These are phyloP conservation scores for Schwanniomyces pseudopolymorphus DNA, from an alignment of 805 yeast genomes.

Conservation along the genomic window DNA sequence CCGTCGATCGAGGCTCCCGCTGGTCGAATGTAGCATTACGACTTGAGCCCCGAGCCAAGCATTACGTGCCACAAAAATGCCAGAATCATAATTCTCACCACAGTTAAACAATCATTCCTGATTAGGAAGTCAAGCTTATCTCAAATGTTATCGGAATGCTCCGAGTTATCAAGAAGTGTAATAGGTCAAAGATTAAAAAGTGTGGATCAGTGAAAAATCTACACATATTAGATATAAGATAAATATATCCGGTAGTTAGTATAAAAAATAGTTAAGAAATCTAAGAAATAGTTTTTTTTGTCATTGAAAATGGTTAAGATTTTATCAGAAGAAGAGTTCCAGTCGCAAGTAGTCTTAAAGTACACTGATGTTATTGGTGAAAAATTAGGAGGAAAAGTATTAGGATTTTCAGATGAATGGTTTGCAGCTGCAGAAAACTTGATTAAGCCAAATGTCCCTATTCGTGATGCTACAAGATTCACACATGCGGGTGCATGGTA, in stretches of 20 bases:
- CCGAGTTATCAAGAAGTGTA: not conserved
- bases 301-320: slow-evolving; percentile 12
- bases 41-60: too few species aligned
- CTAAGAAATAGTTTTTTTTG: not conserved
- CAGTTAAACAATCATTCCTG: slow-evolving; percentile 1
- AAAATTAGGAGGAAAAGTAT: slow-evolving; percentile 75
- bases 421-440: slow-evolving; percentile 90
- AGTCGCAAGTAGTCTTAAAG: slow-evolving; percentile 46
- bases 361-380: slow-evolving; percentile 82
- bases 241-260: not conserved
- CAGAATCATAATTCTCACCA: too few species aligned
- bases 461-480: slow-evolving; percentile 78
- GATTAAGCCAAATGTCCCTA: slow-evolving; percentile 76
- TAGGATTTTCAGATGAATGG: slow-evolving; percentile 84
- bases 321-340: slow-evolving; percentile 38
- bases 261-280: too few species aligned
- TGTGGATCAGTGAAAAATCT: not conserved
- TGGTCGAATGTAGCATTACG: not conserved
- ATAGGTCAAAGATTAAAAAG: not conserved
- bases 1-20: not conserved
- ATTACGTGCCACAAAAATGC: too few species aligned
- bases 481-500: slow-evolving; percentile 93
- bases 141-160: not conserved
- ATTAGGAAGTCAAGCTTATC: slow-evolving; percentile 3
- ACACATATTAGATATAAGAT: not conserved